Percentiles rank a stretch among this genome's conserved stretches.
These are phyloP conservation scores for Lophiostoma macrostomum DNA, from an alignment of 495 filamentous ascomycete genomes.

Conservation along the genomic window DNA sequence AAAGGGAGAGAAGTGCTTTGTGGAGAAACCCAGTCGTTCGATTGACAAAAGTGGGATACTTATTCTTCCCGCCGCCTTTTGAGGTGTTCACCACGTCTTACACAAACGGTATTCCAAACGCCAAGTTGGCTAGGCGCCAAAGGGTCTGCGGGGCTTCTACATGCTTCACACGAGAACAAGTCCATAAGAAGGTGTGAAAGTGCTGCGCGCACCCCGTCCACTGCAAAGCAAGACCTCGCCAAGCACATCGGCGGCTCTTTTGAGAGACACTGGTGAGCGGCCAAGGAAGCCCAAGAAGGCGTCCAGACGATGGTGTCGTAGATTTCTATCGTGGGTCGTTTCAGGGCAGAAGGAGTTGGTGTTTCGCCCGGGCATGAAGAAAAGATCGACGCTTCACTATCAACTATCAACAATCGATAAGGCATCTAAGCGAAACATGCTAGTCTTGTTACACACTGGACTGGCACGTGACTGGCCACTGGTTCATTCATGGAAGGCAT, in stretches of 20 bases:
- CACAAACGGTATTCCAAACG: slow-evolving; percentile 11
- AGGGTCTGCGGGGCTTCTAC: not conserved
- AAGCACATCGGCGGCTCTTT: not conserved
- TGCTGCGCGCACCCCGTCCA: not conserved
- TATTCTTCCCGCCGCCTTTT: not conserved
- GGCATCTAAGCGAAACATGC: too few relatives aligned
- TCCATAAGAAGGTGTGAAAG: not conserved
- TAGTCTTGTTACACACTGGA: too few relatives aligned
- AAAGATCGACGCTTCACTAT: not conserved
- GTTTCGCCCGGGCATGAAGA: slow-evolving; percentile 8
- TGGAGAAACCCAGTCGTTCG: too few relatives aligned
- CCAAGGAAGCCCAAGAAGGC: slow-evolving; percentile 2
- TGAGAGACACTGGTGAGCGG: not conserved
- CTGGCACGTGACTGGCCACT: too few relatives aligned
- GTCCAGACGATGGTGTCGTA: slow-evolving; percentile 25
- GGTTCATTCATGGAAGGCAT: too few relatives aligned
- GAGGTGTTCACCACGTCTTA: not conserved
- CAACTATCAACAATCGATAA: slow-evolving; percentile 2
- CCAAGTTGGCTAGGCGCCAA: slow-evolving; percentile 20
- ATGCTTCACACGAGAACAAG: slow-evolving; percentile 4
- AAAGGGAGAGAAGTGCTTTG: not conserved
- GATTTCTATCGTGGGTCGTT: slow-evolving; percentile 19
- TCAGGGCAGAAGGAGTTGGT: slow-evolving; percentile 11
- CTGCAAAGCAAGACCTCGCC: not conserved
- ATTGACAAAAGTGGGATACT: too few relatives aligned